phyloP scores from a whole-genome alignment of 768 basidiomycete genomes.

The Lentinula raphanica region DNA sequence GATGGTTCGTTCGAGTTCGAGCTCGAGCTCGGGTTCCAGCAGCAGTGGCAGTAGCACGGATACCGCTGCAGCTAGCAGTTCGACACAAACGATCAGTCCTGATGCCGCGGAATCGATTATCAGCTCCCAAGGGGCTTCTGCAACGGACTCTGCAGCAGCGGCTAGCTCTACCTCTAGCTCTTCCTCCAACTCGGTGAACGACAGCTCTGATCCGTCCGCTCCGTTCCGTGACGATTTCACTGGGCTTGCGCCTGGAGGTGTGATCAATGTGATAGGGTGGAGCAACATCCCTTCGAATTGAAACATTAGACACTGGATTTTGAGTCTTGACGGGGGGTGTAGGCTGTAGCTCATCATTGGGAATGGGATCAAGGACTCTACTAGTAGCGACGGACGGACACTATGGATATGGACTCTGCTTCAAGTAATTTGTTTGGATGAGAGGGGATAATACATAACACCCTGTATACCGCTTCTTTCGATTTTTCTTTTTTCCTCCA shows the following conservation, averaged over 20 bases:
- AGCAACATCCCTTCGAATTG: slow-evolving; percentile 10
- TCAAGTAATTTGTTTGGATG: background rate
- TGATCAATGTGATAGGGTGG: slow-evolving; percentile 45
- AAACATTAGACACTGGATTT: background rate
- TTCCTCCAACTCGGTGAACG: slow-evolving; percentile 12
- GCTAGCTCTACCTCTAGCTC: slow-evolving; percentile 17
- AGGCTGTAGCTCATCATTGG: too few relatives aligned
- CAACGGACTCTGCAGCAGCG: slow-evolving; percentile 13
- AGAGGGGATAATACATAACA: slow-evolving; percentile 17
- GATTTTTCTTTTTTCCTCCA: background rate
- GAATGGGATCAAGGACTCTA: background rate
- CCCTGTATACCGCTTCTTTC: slow-evolving; percentile 15
- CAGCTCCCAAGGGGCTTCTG: slow-evolving; percentile 14
- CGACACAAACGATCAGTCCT: slow-evolving; percentile 27
- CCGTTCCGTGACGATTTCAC: slow-evolving; percentile 32
- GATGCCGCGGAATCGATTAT: slow-evolving; percentile 33
- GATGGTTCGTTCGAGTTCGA: slow-evolving; percentile 35
- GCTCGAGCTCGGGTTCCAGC: too few relatives aligned
- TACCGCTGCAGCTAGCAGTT: slow-evolving; percentile 15
- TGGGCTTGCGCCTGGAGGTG: slow-evolving; percentile 37
- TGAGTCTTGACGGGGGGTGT: background rate
- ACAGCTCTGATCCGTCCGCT: slow-evolving; percentile 20
- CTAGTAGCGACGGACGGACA: background rate
- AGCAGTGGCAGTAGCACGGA: too few relatives aligned
- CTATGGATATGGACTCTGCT: background rate